phyloP scores from a whole-genome alignment of 345 rosid genomes.

The Sonneratia alba region DNA sequence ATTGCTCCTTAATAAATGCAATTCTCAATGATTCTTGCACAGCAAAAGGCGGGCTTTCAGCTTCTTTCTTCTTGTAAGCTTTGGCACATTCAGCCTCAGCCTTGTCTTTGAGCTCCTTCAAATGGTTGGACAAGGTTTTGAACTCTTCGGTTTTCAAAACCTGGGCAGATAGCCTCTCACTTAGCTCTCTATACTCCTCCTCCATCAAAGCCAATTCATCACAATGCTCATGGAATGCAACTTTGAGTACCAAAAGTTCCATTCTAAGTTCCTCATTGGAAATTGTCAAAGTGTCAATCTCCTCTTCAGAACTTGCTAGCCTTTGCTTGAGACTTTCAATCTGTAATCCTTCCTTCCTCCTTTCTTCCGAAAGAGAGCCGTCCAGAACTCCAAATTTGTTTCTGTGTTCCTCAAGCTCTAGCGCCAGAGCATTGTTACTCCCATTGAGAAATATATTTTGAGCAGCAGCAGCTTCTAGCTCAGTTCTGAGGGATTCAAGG shows the following conservation, averaged over 20 bases:
- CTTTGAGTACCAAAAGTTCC: conserved; percentile 39
- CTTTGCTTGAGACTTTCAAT: conserved; percentile 43
- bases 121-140: conserved; percentile 63
- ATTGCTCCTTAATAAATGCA: conserved; percentile 91
- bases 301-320: conserved; percentile 38
- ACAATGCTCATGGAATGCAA: conserved; percentile 43
- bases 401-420: conserved; percentile 13
- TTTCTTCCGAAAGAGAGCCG: conserved; percentile 21
- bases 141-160: conserved; percentile 78
- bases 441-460: conserved; percentile 11
- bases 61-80: conserved; percentile 47
- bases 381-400: conserved; percentile 8
- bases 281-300: conserved; percentile 41
- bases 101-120: conserved; percentile 83
- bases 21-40: conserved; percentile 93
- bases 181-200: conserved; percentile 49
- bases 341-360: conserved; percentile 30
- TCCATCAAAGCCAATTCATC: conserved; percentile 30
- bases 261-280: conserved; percentile 55
- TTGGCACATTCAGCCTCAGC: conserved; percentile 60
- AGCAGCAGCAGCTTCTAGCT: conserved; percentile 13
- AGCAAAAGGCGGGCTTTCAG: conserved; percentile 44
- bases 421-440: conserved; percentile 1
- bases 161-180: conserved; percentile 69
- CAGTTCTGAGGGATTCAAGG: conserved; percentile 8